These are phyloP conservation scores for Cercospora zeina DNA, from an alignment of 2,329 filamentous ascomycete genomes.

Conservation along the genomic window DNA sequence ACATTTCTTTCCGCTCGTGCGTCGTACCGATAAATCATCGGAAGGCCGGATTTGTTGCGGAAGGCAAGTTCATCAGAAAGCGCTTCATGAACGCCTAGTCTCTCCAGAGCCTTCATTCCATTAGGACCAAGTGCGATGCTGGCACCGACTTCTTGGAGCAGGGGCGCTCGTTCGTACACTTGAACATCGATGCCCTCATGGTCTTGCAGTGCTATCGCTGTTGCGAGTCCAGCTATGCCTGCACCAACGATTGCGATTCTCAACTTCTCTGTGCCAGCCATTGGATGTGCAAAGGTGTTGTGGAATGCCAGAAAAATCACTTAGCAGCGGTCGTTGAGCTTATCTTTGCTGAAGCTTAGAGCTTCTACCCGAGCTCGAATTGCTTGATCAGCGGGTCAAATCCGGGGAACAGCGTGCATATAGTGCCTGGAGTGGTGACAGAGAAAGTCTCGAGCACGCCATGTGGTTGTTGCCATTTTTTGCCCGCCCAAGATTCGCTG, in stretches of 20 bases:
- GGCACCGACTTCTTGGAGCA: conserved; percentile 44
- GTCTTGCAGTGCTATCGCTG: conserved; percentile 41
- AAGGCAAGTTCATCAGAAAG: conserved; percentile 41
- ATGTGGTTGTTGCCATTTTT: conserved; percentile 6
- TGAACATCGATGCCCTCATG: conserved; percentile 39
- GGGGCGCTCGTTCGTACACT: conserved; percentile 42
- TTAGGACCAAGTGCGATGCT: conserved; percentile 46
- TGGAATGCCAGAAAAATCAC: not conserved
- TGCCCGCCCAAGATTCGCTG: conserved; percentile 5
- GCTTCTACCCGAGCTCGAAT: conserved; percentile 15
- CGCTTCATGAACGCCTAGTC: conserved; percentile 40
- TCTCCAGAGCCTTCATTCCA: conserved; percentile 43
- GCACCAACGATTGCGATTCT: conserved; percentile 42
- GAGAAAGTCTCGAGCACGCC: conserved; percentile 24
- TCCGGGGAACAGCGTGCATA: conserved; percentile 1
- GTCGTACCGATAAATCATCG: conserved; percentile 42
- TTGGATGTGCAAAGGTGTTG: not conserved
- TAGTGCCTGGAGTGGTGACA: conserved; percentile 18
- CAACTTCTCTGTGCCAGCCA: conserved; percentile 21
- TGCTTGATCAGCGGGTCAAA: conserved; percentile 11
- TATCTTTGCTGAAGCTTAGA: conserved; percentile 15
- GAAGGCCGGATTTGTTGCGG: conserved; percentile 37
- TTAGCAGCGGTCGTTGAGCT: conserved; percentile 16
- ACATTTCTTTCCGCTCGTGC: not conserved
- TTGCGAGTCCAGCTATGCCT: conserved; percentile 45